These are phyloP conservation scores for Ceratocystis smalleyi DNA, from an alignment of 2,329 filamentous ascomycete species.

Conservation along the genomic window DNA sequence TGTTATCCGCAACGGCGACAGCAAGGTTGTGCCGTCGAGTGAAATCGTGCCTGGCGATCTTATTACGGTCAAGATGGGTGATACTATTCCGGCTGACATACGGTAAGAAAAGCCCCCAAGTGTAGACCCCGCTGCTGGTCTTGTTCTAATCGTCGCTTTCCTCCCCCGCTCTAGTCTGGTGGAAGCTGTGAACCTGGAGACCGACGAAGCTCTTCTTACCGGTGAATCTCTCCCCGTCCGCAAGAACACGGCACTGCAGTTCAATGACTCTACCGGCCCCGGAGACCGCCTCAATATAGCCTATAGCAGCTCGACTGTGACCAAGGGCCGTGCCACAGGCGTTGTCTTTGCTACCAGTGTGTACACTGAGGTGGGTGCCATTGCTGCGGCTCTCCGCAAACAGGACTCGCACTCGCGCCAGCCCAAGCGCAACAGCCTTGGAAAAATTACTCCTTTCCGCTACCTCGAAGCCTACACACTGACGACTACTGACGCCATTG, in stretches of 20 bases:
- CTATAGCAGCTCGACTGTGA: slow-evolving; percentile 40
- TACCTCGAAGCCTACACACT: slow-evolving; percentile 32
- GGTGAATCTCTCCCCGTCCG: slow-evolving; percentile 43
- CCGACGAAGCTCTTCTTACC: slow-evolving; percentile 46
- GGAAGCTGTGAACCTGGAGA: slow-evolving; percentile 45
- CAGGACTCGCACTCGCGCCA: slow-evolving; percentile 36
- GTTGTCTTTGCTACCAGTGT: slow-evolving; percentile 45
- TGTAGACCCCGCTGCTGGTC: not conserved
- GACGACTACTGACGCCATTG: slow-evolving; percentile 42
- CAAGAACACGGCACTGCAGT: slow-evolving; percentile 31
- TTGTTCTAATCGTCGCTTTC: slow-evolving; percentile 23
- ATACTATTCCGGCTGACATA: slow-evolving; percentile 42
- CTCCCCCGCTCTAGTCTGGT: slow-evolving; percentile 24
- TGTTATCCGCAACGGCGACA: slow-evolving; percentile 26
- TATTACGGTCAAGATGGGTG: slow-evolving; percentile 34
- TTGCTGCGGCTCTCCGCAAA: slow-evolving; percentile 35
- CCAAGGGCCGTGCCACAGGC: slow-evolving; percentile 41
- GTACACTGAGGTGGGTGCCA: slow-evolving; percentile 43
- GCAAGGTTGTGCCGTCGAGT: slow-evolving; percentile 23
- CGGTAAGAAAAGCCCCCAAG: slow-evolving; percentile 20
- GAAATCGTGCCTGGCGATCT: slow-evolving; percentile 42
- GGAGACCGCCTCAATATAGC: slow-evolving; percentile 43
- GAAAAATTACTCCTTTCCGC: slow-evolving; percentile 37
- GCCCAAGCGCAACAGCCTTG: slow-evolving; percentile 37
- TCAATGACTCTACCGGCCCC: slow-evolving; percentile 24